Conservation (phyloP, 2,329 filamentous ascomycete species). For the Fusarium brachygibbosum region DNA sequence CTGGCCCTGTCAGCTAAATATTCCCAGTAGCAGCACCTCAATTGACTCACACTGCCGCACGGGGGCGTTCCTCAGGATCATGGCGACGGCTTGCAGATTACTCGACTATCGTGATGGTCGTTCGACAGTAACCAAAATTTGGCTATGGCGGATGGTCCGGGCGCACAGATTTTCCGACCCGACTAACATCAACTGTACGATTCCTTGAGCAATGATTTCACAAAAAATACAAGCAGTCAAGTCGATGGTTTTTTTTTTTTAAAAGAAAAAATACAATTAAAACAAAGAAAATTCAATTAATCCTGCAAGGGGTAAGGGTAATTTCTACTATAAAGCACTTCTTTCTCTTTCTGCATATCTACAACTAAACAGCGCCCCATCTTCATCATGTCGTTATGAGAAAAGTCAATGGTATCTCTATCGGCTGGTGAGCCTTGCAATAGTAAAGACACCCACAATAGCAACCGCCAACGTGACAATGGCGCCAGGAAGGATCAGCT, state of each 20-base stretch:
- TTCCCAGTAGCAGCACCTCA: conserved; percentile 4
- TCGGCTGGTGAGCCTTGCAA: conserved; percentile 76
- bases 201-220: conserved; percentile 1
- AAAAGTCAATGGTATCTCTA: conserved; percentile 52
- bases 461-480: conserved; percentile 96
- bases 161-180: conserved; percentile 46
- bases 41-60: conserved; percentile 66
- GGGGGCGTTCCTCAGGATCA: conserved; percentile 69
- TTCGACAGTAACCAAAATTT: conserved; percentile 51
- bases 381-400: conserved; percentile 56
- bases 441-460: conserved; percentile 91
- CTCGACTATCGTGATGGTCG: conserved; percentile 38
- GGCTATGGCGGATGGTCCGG: conserved; percentile 37
- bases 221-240: background rate
- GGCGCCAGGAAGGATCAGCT: conserved; percentile 90
- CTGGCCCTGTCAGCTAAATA: conserved; percentile 53
- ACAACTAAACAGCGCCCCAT: conserved; percentile 49
- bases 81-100: conserved; percentile 54
- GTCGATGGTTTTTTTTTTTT: conserved; percentile 15
- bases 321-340: conserved; percentile 49
- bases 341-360: conserved; percentile 51
- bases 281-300: conserved; percentile 43
- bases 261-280: too few species aligned
- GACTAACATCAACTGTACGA: conserved; percentile 20
- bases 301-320: conserved; percentile 46